Conservation (phyloP, 306 rosid genomes). For the Lathyrus aphaca region DNA sequence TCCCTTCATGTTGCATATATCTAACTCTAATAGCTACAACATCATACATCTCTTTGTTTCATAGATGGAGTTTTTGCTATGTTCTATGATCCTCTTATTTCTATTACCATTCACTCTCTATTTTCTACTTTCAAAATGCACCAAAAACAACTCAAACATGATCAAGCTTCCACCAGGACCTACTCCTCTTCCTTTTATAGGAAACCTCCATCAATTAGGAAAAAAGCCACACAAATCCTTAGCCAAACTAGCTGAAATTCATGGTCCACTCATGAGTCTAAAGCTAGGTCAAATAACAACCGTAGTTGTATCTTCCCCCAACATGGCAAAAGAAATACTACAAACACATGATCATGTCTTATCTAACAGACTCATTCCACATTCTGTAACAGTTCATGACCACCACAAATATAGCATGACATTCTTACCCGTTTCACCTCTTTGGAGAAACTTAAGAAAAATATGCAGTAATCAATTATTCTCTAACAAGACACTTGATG, state of each 20-base stretch:
- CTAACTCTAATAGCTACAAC: too few relatives aligned
- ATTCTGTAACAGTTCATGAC: neutral
- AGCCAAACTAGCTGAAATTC: neutral
- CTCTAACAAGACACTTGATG: slow-evolving; percentile 1
- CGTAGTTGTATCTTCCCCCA: slow-evolving; percentile 26
- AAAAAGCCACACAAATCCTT: slow-evolving; percentile 19
- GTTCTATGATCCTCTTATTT: neutral
- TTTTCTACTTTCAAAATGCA: slow-evolving; percentile 1
- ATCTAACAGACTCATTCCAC: slow-evolving; percentile 3
- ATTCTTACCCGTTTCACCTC: slow-evolving; percentile 30
- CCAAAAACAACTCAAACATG: neutral
- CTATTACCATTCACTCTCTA: neutral
- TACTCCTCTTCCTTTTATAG: neutral
- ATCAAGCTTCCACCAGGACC: slow-evolving; percentile 26
- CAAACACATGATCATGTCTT: slow-evolving; percentile 15
- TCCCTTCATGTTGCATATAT: too few relatives aligned
- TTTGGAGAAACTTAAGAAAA: slow-evolving; percentile 29
- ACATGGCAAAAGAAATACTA: slow-evolving; percentile 28
- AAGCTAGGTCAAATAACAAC: slow-evolving; percentile 33
- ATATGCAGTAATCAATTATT: neutral
- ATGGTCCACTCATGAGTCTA: slow-evolving; percentile 30
- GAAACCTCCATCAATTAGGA: slow-evolving; percentile 29
- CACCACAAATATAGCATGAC: slow-evolving; percentile 13
- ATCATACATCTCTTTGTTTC: neutral
- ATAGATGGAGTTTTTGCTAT: neutral